Evolutionary conservation across 305 asterid genomes (phyloP), one percentile per base, ranked within the genome.

Genomic region (Fraxinus baroniana): DNA sequence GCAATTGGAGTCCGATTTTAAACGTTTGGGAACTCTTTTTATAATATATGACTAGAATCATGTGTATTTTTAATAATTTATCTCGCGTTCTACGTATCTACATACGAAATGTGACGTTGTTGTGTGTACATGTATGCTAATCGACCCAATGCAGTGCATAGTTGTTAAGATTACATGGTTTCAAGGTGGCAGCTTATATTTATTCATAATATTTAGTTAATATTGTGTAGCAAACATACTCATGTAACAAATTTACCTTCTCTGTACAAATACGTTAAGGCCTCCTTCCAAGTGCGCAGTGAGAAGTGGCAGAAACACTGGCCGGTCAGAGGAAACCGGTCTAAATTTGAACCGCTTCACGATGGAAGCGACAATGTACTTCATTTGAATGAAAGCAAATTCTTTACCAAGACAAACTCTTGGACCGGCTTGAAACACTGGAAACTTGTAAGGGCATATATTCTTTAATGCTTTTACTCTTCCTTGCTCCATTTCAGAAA

Each of bases 201-300:
- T 36, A 36, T 5, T 36, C 39, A 33, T 33, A 33, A 4, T 33
- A 33, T 33, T 33, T 36, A 36, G 39, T 36, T 36, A 36, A 36
- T 36, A 36, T 36, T 36, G 8, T 35, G 39, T 35, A 5, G 8
- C 39, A 5, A 35, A 35, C 0, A 35, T 36, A 1, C 2, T 36
- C 39, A 36, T 36, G 6, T 36, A 36, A 36, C 39, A 37, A 37
- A 26, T 66, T 66, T 66, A 66, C 9, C 74, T 66, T 8, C 1
- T 8, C 2, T 26, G 86, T 41, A 93, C 87, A 33, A 55, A 64
- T 36, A 87, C 95, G 52, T 82, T 84, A 62, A 90, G 88, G 20
- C 97, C 95, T 83, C 87, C 91, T 41, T 90, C 94, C 97, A 93
- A 87, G 86, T 89, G 94, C n/a, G 97, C 95, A 10, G 97, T 93